phyloP scores from a whole-genome alignment of 1,139 yeast genomes.

The Diutina rugosa region DNA sequence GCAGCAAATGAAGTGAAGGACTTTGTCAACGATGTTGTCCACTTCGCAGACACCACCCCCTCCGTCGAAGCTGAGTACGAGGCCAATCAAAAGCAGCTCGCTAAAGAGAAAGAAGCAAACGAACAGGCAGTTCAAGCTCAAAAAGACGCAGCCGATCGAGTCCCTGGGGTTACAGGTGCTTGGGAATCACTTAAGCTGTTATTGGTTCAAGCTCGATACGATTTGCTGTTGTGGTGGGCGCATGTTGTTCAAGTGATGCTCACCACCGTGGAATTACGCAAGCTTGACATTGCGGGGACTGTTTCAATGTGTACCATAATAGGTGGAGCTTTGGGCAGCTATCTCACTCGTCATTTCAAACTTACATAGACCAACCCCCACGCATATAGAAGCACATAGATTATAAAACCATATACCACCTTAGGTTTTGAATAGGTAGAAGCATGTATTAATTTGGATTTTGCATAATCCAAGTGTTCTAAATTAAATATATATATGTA shows the following conservation, averaged over 20 bases:
- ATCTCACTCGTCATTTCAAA: background rate
- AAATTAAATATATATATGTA: background rate
- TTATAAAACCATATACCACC: no score
- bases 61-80: background rate
- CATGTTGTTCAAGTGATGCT: background rate
- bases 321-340: background rate
- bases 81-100: background rate
- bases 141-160: background rate
- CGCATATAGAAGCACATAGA: background rate
- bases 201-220: background rate
- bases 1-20: background rate
- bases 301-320: background rate
- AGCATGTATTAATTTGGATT: background rate
- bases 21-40: background rate
- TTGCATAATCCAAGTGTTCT: background rate
- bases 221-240: background rate
- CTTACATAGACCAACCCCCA: background rate
- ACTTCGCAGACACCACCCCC: background rate
- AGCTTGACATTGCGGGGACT: background rate
- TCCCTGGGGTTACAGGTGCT: background rate
- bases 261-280: background rate
- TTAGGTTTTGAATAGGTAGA: background rate
- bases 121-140: background rate
- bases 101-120: background rate
- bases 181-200: background rate